phyloP scores from a whole-genome alignment of 2,329 filamentous ascomycete species.

The Clonostachys rosea region DNA sequence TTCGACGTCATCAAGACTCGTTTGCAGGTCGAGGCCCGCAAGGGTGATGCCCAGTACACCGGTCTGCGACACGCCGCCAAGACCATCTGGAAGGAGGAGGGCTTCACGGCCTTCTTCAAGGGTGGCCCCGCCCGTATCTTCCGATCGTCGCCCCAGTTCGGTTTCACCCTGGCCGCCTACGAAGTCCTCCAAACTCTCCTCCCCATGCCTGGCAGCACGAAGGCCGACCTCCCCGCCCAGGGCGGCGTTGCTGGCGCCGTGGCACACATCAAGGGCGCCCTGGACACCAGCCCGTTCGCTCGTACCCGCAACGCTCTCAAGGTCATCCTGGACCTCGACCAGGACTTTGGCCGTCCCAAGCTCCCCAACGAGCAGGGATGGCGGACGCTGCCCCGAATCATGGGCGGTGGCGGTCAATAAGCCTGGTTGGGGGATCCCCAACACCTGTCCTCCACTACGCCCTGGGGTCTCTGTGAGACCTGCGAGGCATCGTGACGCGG shows the following conservation, averaged over 20 bases:
- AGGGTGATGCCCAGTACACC: slow-evolving; percentile 86
- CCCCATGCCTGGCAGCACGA: slow-evolving; percentile 58
- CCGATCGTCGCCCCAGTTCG: slow-evolving; percentile 94
- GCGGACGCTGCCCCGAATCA: slow-evolving; percentile 45
- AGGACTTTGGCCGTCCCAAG: slow-evolving; percentile 80
- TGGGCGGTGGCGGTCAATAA: slow-evolving; percentile 29
- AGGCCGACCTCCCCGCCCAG: slow-evolving; percentile 40
- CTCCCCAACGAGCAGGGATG: slow-evolving; percentile 49
- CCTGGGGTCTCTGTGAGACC: too few species aligned
- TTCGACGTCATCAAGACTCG: slow-evolving; percentile 99
- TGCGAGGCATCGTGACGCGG: too few species aligned
- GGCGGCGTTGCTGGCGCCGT: slow-evolving; percentile 56
- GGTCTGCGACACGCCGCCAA: slow-evolving; percentile 79
- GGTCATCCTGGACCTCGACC: slow-evolving; percentile 89
- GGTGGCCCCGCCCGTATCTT: slow-evolving; percentile 93
- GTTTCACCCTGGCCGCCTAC: slow-evolving; percentile 93
- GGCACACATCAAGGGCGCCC: slow-evolving; percentile 28
- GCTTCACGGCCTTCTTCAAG: slow-evolving; percentile 97
- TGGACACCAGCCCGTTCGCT: slow-evolving; percentile 43
- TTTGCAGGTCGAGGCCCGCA: slow-evolving; percentile 93
- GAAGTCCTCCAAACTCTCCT: slow-evolving; percentile 81
- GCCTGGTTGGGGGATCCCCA: too few species aligned
- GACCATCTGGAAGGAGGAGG: slow-evolving; percentile 86
- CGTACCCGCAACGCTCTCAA: slow-evolving; percentile 87
- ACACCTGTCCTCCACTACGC: too few species aligned